A percentile compares a stretch with the other conserved stretches of the same genome.
Conservation (phyloP, 129 eudicot species). For the Artemisia tridentata region DNA sequence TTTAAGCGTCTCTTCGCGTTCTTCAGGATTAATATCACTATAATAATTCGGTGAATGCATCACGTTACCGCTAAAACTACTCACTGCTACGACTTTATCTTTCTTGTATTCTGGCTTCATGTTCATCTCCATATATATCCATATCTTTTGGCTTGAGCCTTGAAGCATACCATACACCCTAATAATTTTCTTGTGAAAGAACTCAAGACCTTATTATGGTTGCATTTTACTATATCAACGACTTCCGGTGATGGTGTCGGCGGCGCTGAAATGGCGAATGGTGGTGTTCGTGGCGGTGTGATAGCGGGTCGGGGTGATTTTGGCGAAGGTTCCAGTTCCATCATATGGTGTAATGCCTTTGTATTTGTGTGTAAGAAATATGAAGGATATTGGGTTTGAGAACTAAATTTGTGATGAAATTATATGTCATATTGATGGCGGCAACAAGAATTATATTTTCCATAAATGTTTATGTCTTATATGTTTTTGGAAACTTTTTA, state of each 20-base stretch:
- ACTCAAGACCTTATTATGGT: constrained; percentile 24
- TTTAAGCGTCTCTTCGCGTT: constrained; percentile 40
- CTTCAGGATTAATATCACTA: constrained; percentile 36
- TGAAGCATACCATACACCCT: constrained; percentile 28
- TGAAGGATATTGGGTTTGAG: constrained; percentile 1
- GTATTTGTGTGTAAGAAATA: not conserved
- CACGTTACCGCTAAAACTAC: not conserved
- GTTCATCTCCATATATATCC: not conserved
- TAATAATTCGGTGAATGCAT: constrained; percentile 31
- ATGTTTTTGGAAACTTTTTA: not conserved
- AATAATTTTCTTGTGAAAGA: constrained; percentile 9
- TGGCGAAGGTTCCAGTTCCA: constrained; percentile 18
- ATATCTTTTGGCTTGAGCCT: constrained; percentile 7
- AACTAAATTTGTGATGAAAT: constrained; percentile 8
- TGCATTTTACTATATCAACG: constrained; percentile 11
- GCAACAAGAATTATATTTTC: not conserved
- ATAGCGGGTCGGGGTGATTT: no score
- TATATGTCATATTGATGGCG: constrained; percentile 7
- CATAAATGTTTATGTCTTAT: not conserved
- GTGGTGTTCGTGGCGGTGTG: no score
- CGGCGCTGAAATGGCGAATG: no score
- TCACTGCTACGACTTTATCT: not conserved
- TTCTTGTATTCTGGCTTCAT: not conserved
- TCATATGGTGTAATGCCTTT: not conserved
- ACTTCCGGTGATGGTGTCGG: no score